Percentiles rank a stretch among this genome's conserved stretches.
These are phyloP conservation scores for Boletus sp. DNA, from an alignment of 768 basidiomycete species.

Conservation along the genomic window DNA sequence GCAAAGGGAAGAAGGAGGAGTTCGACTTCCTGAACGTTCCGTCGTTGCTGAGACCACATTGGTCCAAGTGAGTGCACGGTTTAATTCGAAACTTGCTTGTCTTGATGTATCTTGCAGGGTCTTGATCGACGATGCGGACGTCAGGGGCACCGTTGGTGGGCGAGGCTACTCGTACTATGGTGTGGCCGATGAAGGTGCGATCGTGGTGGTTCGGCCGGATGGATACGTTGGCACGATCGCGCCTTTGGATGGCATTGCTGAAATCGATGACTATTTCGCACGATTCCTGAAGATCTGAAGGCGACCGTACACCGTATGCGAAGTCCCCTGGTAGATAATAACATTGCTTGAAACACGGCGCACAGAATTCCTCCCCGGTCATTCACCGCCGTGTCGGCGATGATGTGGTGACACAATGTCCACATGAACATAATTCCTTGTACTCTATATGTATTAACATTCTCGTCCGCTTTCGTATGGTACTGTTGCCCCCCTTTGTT, in stretches of 20 bases:
- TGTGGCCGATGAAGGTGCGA: constrained; percentile 25
- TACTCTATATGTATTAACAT: too few species aligned
- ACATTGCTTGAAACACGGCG: neutral
- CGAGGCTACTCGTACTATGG: constrained; percentile 59
- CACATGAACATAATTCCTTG: too few species aligned
- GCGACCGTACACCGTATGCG: neutral
- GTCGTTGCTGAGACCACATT: constrained; percentile 35
- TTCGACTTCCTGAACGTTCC: constrained; percentile 35
- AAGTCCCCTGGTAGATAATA: neutral
- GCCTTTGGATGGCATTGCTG: constrained; percentile 40
- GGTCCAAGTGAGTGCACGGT: constrained; percentile 39
- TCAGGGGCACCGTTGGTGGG: constrained; percentile 45
- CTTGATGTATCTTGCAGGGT: constrained; percentile 42
- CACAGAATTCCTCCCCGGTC: neutral
- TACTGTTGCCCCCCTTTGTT: too few species aligned
- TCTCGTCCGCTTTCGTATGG: too few species aligned
- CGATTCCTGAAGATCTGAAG: constrained; percentile 34
- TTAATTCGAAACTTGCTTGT: neutral
- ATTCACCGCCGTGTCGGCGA: neutral
- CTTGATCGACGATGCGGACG: constrained; percentile 55
- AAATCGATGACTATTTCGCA: constrained; percentile 48
- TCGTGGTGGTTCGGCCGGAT: constrained; percentile 33
- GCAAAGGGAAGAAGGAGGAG: constrained; percentile 33
- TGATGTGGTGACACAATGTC: neutral
- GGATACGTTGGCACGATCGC: constrained; percentile 62